phyloP scores from a whole-genome alignment of 306 rosid species.

The Crotalaria pallida region DNA sequence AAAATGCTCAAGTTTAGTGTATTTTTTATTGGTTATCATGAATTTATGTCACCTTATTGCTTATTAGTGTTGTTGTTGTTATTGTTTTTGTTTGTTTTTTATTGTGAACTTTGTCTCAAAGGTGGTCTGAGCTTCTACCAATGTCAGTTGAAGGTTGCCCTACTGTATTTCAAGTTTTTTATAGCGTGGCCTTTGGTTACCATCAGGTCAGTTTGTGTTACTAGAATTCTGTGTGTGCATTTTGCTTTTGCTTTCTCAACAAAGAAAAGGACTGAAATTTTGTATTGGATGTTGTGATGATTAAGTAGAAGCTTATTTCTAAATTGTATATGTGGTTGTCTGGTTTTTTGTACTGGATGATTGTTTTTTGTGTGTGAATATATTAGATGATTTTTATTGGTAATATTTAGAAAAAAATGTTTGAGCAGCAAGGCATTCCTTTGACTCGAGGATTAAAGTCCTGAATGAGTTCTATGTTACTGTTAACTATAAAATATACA shows the following conservation, averaged over 20 bases:
- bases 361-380: too few relatives aligned
- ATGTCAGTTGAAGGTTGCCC: conserved; percentile 92
- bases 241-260: background rate
- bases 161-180: conserved; percentile 81
- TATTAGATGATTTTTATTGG: background rate
- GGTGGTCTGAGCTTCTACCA: conserved; percentile 87
- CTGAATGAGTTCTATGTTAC: background rate
- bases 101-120: conserved; percentile 24
- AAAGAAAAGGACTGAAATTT: background rate
- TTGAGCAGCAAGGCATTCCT: background rate
- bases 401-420: background rate
- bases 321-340: background rate
- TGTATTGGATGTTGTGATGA: background rate
- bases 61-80: background rate
- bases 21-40: background rate
- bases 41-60: background rate
- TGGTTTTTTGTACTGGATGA: background rate
- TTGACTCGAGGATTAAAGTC: background rate
- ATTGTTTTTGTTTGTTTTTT: background rate
- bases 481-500: background rate
- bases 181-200: conserved; percentile 70
- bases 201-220: conserved; percentile 70
- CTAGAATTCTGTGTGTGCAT: background rate
- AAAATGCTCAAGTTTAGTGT: conserved; percentile 10
- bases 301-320: background rate